phyloP scores from a whole-genome alignment of 768 basidiomycete species.

The Cystoderma amianthinum region DNA sequence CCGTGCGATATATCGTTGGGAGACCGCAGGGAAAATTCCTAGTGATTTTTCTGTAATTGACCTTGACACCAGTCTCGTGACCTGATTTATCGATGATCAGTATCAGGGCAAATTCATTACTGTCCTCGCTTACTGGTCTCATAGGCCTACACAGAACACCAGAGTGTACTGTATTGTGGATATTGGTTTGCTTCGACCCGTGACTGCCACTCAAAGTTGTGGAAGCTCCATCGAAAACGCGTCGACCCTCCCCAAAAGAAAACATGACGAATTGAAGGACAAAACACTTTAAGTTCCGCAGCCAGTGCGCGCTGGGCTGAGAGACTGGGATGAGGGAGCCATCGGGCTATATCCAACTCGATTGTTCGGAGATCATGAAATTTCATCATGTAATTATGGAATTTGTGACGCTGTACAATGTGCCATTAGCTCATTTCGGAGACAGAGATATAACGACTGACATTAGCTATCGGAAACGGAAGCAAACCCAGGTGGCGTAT shows the following conservation, averaged over 20 bases:
- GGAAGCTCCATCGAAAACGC: constrained; percentile 16
- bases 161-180: neutral
- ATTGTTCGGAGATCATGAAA: constrained; percentile 19
- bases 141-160: constrained; percentile 1
- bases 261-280: constrained; percentile 17
- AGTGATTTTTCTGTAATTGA: no score
- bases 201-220: neutral
- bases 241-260: constrained; percentile 21
- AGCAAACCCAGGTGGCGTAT: constrained; percentile 20
- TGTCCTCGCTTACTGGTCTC: no score
- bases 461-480: constrained; percentile 17
- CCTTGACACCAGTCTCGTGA: no score
- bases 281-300: constrained; percentile 21
- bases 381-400: constrained; percentile 16
- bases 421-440: neutral
- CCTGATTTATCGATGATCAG: no score
- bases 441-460: constrained; percentile 10
- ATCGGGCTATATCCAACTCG: constrained; percentile 24
- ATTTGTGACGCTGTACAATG: constrained; percentile 17
- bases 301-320: constrained; percentile 23
- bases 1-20: no score
- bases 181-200: neutral
- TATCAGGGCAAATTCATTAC: no score
- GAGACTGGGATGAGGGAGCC: constrained; percentile 16
- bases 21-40: no score